Conservation (phyloP, 1,284 basidiomycete genomes). For the Pyrrhoderma lamaoense region DNA sequence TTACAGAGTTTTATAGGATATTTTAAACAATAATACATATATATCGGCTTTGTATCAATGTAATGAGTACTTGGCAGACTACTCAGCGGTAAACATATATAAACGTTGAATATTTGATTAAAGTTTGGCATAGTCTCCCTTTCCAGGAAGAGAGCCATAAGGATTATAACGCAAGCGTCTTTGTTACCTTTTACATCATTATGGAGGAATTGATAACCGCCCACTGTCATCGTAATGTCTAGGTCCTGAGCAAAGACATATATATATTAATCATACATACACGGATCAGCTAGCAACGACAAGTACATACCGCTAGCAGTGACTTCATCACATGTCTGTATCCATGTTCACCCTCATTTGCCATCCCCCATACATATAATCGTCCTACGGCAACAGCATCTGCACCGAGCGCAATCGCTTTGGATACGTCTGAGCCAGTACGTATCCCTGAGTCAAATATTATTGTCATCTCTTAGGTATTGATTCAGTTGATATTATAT, state of each 20-base stretch:
- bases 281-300: not conserved
- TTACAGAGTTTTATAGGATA: too few species aligned
- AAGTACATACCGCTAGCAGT: conserved; percentile 38
- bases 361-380: conserved; percentile 45
- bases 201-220: conserved; percentile 35
- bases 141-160: conserved; percentile 31
- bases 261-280: not conserved
- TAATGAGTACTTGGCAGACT: too few species aligned
- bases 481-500: too few species aligned
- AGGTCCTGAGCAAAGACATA: conserved; percentile 41
- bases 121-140: conserved; percentile 35
- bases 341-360: conserved; percentile 39
- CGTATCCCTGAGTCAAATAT: conserved; percentile 56
- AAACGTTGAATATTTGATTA: too few species aligned
- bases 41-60: too few species aligned
- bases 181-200: conserved; percentile 32
- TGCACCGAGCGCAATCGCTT: conserved; percentile 45
- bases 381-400: conserved; percentile 41
- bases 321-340: conserved; percentile 52
- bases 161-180: conserved; percentile 33
- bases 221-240: conserved; percentile 49
- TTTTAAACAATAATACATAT: too few species aligned
- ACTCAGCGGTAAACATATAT: too few species aligned
- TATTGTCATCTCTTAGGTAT: conserved; percentile 44
- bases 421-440: conserved; percentile 50